A percentile compares a stretch with the other conserved stretches of the same genome.
phyloP scores from a whole-genome alignment of 2,329 filamentous ascomycete species.

The Venturia nashicola region DNA sequence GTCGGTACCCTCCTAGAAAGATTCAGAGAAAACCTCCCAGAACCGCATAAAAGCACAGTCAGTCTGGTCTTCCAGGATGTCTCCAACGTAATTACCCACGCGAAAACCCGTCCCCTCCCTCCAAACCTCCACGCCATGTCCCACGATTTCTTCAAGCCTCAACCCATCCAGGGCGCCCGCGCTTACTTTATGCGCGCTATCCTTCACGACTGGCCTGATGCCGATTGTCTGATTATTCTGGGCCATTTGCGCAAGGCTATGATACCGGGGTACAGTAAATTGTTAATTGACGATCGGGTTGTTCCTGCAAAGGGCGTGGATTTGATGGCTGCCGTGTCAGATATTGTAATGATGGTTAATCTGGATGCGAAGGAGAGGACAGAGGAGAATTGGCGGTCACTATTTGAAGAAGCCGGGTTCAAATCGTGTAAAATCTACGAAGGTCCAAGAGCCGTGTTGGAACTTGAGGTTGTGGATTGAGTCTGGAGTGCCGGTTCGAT shows the following conservation, averaged over 20 bases:
- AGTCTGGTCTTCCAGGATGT: constrained; percentile 10
- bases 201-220: constrained; percentile 22
- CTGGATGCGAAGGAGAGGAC: constrained; percentile 9
- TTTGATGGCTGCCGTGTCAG: constrained; percentile 13
- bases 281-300: constrained; percentile 22
- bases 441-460: background rate
- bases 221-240: constrained; percentile 19
- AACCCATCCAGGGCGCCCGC: constrained; percentile 18
- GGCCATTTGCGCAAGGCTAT: constrained; percentile 17
- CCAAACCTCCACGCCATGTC: constrained; percentile 13
- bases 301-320: constrained; percentile 17
- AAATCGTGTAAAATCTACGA: background rate
- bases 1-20: background rate
- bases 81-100: background rate
- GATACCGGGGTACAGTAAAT: constrained; percentile 16
- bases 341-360: constrained; percentile 10
- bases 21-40: constrained; percentile 2
- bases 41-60: background rate
- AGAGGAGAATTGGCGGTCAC: constrained; percentile 7
- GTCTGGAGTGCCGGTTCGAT: too few species aligned
- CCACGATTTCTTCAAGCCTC: constrained; percentile 22
- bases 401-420: constrained; percentile 1
- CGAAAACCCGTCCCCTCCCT: background rate
- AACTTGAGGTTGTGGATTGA: background rate
- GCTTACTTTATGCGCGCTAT: constrained; percentile 22